phyloP scores from a whole-genome alignment of 306 rosid species.

The Corylus avellana region DNA sequence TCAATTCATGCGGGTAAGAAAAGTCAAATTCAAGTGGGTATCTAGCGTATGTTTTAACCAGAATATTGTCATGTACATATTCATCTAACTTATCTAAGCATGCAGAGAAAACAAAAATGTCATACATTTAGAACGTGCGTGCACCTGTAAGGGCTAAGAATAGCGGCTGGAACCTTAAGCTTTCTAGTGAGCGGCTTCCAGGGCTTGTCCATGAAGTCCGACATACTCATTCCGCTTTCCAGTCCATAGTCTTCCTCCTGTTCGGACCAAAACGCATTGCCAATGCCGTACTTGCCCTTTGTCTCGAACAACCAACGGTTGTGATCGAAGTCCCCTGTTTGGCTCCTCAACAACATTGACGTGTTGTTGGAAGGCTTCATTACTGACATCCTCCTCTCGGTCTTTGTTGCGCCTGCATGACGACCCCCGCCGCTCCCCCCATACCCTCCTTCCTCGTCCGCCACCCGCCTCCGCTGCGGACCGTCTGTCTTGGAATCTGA shows the following conservation, averaged over 20 bases:
- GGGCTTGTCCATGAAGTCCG: constrained; percentile 83
- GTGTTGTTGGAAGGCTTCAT: constrained; percentile 55
- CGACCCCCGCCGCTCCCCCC: background rate
- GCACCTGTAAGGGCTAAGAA: constrained; percentile 87
- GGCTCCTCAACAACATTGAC: constrained; percentile 75
- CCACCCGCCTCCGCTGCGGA: constrained; percentile 11
- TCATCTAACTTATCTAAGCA: background rate
- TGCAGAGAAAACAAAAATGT: background rate
- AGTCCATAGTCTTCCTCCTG: constrained; percentile 50
- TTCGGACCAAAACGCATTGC: constrained; percentile 73
- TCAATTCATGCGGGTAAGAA: background rate
- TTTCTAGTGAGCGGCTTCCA: constrained; percentile 88
- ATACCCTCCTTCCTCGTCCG: constrained; percentile 19
- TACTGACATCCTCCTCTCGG: constrained; percentile 68
- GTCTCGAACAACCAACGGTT: constrained; percentile 87
- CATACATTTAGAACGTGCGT: background rate
- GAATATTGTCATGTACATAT: background rate
- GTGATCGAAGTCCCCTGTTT: constrained; percentile 85
- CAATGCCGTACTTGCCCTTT: constrained; percentile 78
- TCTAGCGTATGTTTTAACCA: background rate
- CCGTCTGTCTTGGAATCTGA: constrained; percentile 46
- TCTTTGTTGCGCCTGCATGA: constrained; percentile 34
- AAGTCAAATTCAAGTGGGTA: background rate
- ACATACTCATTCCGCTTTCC: constrained; percentile 51
- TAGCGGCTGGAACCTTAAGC: constrained; percentile 46